Evolutionary conservation across 192 early-diverging fungal genomes (phyloP), one percentile per base, ranked within the genome.

Genomic region (Linnemannia elongata): DNA sequence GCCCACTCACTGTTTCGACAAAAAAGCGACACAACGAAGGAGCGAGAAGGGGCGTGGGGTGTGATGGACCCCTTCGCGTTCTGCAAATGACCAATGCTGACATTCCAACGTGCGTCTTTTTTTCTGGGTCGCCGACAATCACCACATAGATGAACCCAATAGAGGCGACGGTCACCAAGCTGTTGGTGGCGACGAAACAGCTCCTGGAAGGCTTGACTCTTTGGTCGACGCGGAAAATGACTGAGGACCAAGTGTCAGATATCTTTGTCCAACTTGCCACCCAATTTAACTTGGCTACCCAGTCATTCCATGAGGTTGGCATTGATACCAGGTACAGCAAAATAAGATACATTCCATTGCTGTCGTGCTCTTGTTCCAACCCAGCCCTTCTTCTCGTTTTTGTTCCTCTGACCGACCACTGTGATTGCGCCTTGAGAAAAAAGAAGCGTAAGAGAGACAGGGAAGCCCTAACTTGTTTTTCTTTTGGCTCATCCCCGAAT

Each of bases 151-250:
- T 83, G 89, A 82, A 69, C 54, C 77, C 75, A 5, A 90, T 91
- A 41, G 89, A 91, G 52, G 78, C 75, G 36, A 85, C 82, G 30
- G 89, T 91, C 7, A 90, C 90, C 24, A 75, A 81, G 36, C 74
- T 91, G 27, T 44, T 91, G 47, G 41, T 88, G 55, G 83, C 88
- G 6, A 91, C 90, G 12, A 91, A 90, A 69, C 80, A 80, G 18
- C 81, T 91, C 15, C 52, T 91, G 24, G 89, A 90, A 35, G 78
- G 83, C n/a, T 72, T 91, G 27, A 91, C 90, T 0, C 72, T 75
- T n/a, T 91, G 90, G 90, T 88, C 89, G 24, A 47, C 22, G 41
- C 55, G 76, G 7, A 76, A 76, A 57, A 80, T 80, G 49, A 74
- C 47, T 6, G 78, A 87, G 27, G 81, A 90, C 68, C 84, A 88